These are phyloP conservation scores for Leptographium flavum DNA, from an alignment of 2,329 filamentous ascomycete species.

Conservation along the genomic window DNA sequence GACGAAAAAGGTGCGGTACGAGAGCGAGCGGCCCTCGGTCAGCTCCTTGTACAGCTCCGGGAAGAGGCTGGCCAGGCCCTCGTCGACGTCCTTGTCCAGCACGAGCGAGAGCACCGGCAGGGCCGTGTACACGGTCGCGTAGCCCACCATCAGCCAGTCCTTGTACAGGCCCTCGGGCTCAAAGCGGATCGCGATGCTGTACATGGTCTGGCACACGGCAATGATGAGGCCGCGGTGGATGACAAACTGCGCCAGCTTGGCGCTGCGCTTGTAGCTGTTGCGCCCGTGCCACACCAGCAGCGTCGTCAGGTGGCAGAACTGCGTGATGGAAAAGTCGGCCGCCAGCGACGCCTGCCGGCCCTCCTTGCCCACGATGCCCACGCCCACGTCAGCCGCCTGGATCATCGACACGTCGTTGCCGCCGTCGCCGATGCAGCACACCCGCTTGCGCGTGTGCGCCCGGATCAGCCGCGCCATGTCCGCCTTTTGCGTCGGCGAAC, in stretches of 20 bases:
- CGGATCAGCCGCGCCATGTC: slow-evolving; percentile 86
- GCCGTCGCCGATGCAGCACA: slow-evolving; percentile 95
- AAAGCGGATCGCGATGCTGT: slow-evolving; percentile 82
- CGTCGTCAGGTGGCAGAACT: slow-evolving; percentile 91
- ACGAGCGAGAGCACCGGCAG: slow-evolving; percentile 85
- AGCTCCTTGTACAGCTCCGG: slow-evolving; percentile 96
- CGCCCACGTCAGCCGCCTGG: slow-evolving; percentile 91
- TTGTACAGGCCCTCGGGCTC: slow-evolving; percentile 90
- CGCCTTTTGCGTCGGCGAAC: slow-evolving; percentile 92
- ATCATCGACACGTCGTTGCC: slow-evolving; percentile 99
- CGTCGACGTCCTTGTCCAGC: slow-evolving; percentile 88
- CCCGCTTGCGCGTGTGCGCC: slow-evolving; percentile 80
- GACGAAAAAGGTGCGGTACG: slow-evolving; percentile 88
- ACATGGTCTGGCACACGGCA: slow-evolving; percentile 91
- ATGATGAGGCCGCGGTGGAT: slow-evolving; percentile 96
- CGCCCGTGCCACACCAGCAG: slow-evolving; percentile 97
- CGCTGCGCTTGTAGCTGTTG: slow-evolving; percentile 91
- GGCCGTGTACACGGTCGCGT: slow-evolving; percentile 92
- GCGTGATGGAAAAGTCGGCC: slow-evolving; percentile 90
- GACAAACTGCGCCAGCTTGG: slow-evolving; percentile 93
- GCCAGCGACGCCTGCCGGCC: slow-evolving; percentile 88
- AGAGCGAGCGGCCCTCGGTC: slow-evolving; percentile 74
- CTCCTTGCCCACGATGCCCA: slow-evolving; percentile 98
- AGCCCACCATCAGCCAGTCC: slow-evolving; percentile 94
- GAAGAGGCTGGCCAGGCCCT: slow-evolving; percentile 84